Percentiles rank a stretch among this genome's conserved stretches.
These are phyloP conservation scores for Dictyostelium purpureum DNA, from an alignment of 78 protist species.

Conservation along the genomic window DNA sequence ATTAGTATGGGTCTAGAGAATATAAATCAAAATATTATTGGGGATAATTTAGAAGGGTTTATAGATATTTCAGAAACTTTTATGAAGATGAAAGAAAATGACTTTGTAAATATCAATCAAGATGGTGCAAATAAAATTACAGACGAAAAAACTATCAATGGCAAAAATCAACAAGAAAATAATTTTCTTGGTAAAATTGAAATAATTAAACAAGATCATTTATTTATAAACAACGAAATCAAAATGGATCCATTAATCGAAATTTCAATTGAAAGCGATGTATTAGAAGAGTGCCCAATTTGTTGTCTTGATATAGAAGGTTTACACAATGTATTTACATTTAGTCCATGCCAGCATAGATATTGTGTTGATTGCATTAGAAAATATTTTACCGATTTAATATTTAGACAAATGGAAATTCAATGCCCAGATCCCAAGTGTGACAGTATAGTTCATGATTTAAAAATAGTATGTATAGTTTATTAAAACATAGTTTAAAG, in stretches of 20 bases:
- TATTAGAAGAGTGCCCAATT: constrained; percentile 40
- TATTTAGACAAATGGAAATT: constrained; percentile 13
- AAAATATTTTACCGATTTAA: constrained; percentile 24
- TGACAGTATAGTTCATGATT: background rate
- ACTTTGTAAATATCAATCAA: background rate
- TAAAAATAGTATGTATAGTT: background rate
- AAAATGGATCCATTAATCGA: background rate
- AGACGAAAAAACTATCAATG: background rate
- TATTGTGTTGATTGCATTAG: constrained; percentile 29
- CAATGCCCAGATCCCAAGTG: constrained; percentile 44
- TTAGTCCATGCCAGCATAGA: constrained; percentile 14
- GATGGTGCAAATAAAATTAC: background rate
- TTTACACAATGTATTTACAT: background rate
- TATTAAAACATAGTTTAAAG: background rate
- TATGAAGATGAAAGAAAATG: background rate
- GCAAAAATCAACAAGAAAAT: no score
- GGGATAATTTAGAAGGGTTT: background rate
- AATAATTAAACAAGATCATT: no score
- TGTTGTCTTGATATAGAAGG: background rate
- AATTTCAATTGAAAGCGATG: background rate
- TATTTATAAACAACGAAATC: background rate
- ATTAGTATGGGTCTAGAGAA: background rate
- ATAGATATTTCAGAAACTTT: background rate
- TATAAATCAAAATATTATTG: no score
- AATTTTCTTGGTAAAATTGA: no score